Evolutionary conservation across 2,329 filamentous ascomycete species (phyloP).

Genomic region (Botrytis galanthina): DNA sequence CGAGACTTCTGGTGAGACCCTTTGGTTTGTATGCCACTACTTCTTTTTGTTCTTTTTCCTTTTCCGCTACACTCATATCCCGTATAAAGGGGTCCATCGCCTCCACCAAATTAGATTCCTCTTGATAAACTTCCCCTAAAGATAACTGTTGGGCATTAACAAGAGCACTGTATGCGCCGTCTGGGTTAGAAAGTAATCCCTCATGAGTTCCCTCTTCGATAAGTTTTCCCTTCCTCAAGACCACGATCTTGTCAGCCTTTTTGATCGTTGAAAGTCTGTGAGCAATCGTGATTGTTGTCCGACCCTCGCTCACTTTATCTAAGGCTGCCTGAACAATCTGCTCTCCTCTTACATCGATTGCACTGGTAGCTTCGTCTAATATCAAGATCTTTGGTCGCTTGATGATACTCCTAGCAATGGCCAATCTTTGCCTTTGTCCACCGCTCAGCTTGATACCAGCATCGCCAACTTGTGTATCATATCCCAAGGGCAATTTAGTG

Average conservation of each 20-base stretch:
- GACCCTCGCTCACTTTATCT: conserved; percentile 51
- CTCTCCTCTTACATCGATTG: conserved; percentile 48
- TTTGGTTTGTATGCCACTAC: conserved; percentile 38
- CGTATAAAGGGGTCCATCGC: conserved; percentile 26
- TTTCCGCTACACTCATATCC: conserved; percentile 30
- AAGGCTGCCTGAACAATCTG: conserved; percentile 54
- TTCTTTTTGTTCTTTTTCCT: conserved; percentile 29
- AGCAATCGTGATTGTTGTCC: conserved; percentile 89
- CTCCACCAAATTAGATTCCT: conserved; percentile 32
- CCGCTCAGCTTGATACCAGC: conserved; percentile 75
- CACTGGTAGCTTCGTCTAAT: conserved; percentile 67
- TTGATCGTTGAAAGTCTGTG: conserved; percentile 85
- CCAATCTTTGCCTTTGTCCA: conserved; percentile 75
- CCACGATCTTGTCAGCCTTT: conserved; percentile 74
- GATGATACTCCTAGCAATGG: conserved; percentile 69
- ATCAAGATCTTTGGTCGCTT: conserved; percentile 66
- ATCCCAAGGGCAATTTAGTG: conserved; percentile 59
- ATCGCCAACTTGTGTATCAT: conserved; percentile 73
- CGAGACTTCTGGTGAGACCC: conserved; percentile 50
- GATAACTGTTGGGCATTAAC: conserved; percentile 56
- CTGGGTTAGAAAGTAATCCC: conserved; percentile 57
- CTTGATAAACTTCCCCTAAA: conserved; percentile 34
- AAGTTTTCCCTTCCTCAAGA: conserved; percentile 68
- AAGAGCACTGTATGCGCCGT: conserved; percentile 64
- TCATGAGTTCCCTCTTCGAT: conserved; percentile 76